These are phyloP conservation scores for Backusella mclennaniae DNA, from an alignment of 192 early-diverging fungal genomes.

Conservation along the genomic window DNA sequence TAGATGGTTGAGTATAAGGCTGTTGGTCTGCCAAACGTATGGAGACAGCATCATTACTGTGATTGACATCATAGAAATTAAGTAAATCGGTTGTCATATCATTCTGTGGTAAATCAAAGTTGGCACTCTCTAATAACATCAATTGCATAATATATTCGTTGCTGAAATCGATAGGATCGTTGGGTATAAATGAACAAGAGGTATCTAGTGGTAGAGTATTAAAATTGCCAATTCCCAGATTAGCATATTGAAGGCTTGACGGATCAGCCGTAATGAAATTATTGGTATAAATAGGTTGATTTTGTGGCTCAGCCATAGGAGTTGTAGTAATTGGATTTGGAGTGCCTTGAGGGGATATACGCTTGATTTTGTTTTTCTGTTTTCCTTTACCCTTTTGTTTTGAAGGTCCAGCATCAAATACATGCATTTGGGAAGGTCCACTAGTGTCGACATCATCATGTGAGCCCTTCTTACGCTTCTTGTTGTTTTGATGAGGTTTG, in stretches of 20 bases:
- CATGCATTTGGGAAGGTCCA: conserved; percentile 1
- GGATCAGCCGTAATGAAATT: not conserved
- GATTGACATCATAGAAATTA: not conserved
- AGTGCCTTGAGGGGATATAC: not conserved
- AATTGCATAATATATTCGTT: not conserved
- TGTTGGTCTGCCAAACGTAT: not conserved
- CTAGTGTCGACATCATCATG: not conserved
- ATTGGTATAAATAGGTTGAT: conserved; percentile 1
- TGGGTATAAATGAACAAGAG: not conserved
- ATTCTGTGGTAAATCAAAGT: not conserved
- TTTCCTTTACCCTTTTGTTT: not conserved
- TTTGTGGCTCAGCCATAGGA: not conserved
- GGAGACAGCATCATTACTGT: not conserved
- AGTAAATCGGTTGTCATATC: not conserved
- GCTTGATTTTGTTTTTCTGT: not conserved
- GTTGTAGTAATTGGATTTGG: not conserved
- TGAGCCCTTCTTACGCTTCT: not conserved
- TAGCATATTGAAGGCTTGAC: not conserved
- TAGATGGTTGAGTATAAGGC: not conserved
- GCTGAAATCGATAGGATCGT: not conserved
- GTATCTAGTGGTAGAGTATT: not conserved
- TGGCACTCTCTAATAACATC: not conserved
- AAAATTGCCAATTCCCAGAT: conserved; percentile 2
- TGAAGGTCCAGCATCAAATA: conserved; percentile 4
- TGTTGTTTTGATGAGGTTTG: not conserved